These are phyloP conservation scores for Nigrospora oryzae DNA, from an alignment of 2,329 filamentous ascomycete genomes.

Conservation along the genomic window DNA sequence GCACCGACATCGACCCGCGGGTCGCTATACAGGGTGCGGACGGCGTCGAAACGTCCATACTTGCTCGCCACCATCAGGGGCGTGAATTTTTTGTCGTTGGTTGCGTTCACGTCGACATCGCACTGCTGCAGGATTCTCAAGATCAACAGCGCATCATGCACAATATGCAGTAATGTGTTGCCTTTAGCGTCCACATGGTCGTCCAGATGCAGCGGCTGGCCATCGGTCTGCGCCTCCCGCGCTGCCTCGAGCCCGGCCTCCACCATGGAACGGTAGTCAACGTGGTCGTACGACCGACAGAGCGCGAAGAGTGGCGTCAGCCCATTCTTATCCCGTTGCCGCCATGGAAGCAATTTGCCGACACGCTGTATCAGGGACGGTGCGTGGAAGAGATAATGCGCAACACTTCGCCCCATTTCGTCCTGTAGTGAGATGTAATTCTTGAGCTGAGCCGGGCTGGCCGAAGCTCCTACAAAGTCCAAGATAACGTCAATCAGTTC, in stretches of 20 bases:
- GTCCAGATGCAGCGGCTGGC: conserved; percentile 75
- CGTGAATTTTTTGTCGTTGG: conserved; percentile 91
- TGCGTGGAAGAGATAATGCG: conserved; percentile 93
- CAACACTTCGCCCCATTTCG: conserved; percentile 76
- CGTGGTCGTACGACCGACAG: conserved; percentile 91
- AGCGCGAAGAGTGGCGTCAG: conserved; percentile 96
- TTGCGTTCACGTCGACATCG: conserved; percentile 92
- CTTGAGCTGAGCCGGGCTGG: conserved; percentile 45
- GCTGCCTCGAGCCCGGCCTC: conserved; percentile 70
- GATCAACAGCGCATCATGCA: conserved; percentile 76
- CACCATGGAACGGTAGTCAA: conserved; percentile 81
- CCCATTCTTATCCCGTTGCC: conserved; percentile 86
- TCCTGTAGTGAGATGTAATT: conserved; percentile 72
- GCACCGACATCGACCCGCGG: conserved; percentile 77
- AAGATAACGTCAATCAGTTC: conserved; percentile 70
- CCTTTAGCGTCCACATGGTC: conserved; percentile 89
- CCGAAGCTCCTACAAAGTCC: conserved; percentile 55
- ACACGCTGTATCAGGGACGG: conserved; percentile 72
- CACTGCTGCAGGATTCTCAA: conserved; percentile 69
- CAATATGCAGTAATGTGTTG: conserved; percentile 91
- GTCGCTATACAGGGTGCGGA: conserved; percentile 79
- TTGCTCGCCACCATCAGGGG: conserved; percentile 98
- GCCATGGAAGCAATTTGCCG: conserved; percentile 76
- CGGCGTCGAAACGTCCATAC: conserved; percentile 90
- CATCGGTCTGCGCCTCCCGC: conserved; percentile 65